Base-by-base conservation (phyloP, 495 filamentous ascomycete species). In the Tuber microsphaerosporum region DNA sequence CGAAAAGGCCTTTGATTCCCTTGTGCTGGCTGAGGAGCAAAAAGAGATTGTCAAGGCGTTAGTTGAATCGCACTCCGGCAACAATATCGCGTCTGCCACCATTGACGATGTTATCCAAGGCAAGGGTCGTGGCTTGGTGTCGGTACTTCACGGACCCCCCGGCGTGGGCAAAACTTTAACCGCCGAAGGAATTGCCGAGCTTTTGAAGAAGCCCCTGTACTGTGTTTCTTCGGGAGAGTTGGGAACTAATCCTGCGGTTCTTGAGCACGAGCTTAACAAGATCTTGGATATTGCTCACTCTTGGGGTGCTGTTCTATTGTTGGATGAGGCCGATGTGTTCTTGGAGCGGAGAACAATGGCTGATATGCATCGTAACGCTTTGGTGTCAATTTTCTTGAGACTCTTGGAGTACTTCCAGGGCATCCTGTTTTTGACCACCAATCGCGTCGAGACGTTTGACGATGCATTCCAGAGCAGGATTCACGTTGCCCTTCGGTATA, bases 51-150 rank as follows among this genome's bases (percentile, higher is more conserved):
- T 96, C 69, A 90, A 90, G 81, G 92, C 92, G 19, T 86, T 94
- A 10, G 92, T 94, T 12, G 89, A 92, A 77, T 91, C 89, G 0
- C 93, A 94, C 84, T 94, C 89, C 3, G 77, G 73, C 22, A 75
- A 81, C 71, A 94, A 93, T 83, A 89, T 93, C 75, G 91, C 90
- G 0, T 90, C 91, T 14, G 87, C 92, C 76, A 96, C 92, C 78
- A 93, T 96, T 76, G 93, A 94, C 82, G 91, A 93, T 79, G 90
- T 93, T 42, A 92, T 94, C 69, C 89, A 91, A 80, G 92, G 92
- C 78, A 93, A 93, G 78, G 92, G 91, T 70, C 89, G 89, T 72
- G 92, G 91, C 17, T 88, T 94, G 8, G 91, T 93, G 22, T 88
- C 87, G 69, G 91, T 92, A 0, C 86, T 92, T 0, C 90, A 92